These are phyloP conservation scores for Biscogniauxia mediterranea DNA, from an alignment of 2,329 filamentous ascomycete species.

Conservation along the genomic window DNA sequence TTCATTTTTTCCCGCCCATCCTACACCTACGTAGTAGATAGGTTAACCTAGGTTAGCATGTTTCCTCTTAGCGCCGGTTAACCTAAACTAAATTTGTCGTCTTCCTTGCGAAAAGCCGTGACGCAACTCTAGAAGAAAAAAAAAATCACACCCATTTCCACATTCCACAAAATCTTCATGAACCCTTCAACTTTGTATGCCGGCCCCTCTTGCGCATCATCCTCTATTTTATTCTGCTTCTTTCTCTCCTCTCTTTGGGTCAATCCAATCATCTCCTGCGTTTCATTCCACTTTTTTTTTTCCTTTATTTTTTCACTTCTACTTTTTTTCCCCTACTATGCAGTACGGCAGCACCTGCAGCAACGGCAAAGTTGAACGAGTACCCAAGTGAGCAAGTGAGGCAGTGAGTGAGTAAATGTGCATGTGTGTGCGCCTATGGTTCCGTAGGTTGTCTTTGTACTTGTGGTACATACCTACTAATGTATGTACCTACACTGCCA, in stretches of 20 bases:
- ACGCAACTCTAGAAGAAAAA: background rate
- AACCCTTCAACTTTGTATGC: background rate
- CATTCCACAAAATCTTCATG: background rate
- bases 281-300: slow-evolving; percentile 1
- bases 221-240: background rate
- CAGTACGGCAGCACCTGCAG: no score
- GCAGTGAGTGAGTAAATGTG: no score
- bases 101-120: background rate
- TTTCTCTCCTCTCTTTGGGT: background rate
- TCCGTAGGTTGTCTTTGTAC: no score
- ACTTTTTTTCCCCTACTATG: background rate
- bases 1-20: no score
- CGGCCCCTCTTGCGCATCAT: background rate
- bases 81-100: background rate
- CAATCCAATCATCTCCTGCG: slow-evolving; percentile 1
- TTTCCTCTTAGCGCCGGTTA: background rate
- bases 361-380: no score
- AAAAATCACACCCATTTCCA: background rate
- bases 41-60: background rate
- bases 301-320: no score
- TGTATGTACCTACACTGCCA: no score
- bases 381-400: no score
- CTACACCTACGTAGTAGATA: no score
- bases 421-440: no score
- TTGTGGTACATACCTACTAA: no score